Percentiles rank a stretch among this genome's conserved stretches.
Evolutionary conservation across 2,329 filamentous ascomycete genomes (phyloP).

Genomic region (Conoideocrella luteorostrata): DNA sequence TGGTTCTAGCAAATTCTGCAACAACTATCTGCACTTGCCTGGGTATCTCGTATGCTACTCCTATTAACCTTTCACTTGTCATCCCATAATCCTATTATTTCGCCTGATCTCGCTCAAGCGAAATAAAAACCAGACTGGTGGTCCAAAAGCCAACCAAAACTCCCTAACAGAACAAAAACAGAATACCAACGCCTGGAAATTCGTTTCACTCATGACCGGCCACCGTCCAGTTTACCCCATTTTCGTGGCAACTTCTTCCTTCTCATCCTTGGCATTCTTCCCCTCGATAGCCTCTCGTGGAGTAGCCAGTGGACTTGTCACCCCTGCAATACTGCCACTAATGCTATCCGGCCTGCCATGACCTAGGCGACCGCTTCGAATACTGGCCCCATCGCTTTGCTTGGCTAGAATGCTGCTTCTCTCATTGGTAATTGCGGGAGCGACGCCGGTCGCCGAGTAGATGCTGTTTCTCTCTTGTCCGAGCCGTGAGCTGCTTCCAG

Average conservation of each 20-base stretch:
- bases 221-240: slow-evolving; percentile 9
- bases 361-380: slow-evolving; percentile 69
- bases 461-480: slow-evolving; percentile 67
- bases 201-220: slow-evolving; percentile 6
- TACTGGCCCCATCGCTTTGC: slow-evolving; percentile 64
- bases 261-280: slow-evolving; percentile 24
- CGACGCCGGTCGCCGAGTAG: slow-evolving; percentile 68
- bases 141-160: too few species aligned
- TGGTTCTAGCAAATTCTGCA: slow-evolving; percentile 1
- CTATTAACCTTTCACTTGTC: not conserved
- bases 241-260: slow-evolving; percentile 17
- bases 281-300: slow-evolving; percentile 39
- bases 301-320: slow-evolving; percentile 57
- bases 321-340: slow-evolving; percentile 62
- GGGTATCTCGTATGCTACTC: slow-evolving; percentile 9
- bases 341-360: slow-evolving; percentile 80
- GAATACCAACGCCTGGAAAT: slow-evolving; percentile 3
- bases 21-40: slow-evolving; percentile 9
- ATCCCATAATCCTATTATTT: too few species aligned
- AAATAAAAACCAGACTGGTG: too few species aligned
- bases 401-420: slow-evolving; percentile 75
- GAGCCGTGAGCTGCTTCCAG: slow-evolving; percentile 40
- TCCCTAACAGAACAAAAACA: not conserved
- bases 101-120: too few species aligned
- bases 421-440: slow-evolving; percentile 63